These are phyloP conservation scores for Aphanomyces astaci DNA, from an alignment of 352 stramenopile species.

Conservation along the genomic window DNA sequence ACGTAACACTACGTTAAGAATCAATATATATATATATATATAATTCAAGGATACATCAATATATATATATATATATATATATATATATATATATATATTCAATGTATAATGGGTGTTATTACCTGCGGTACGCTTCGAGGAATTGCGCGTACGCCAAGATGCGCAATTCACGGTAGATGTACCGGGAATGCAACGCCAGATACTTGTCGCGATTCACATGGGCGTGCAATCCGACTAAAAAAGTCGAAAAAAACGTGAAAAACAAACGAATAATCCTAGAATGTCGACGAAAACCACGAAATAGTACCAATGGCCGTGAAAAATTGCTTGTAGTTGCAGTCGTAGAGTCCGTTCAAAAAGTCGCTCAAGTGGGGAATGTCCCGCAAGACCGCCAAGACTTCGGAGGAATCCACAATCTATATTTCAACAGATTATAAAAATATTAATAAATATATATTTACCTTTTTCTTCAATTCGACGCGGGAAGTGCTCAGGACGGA, in stretches of 20 bases:
- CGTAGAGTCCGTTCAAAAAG: conserved; percentile 93
- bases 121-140: conserved; percentile 91
- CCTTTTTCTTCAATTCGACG: conserved; percentile 95
- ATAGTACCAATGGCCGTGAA: conserved; percentile 79
- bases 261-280: too few relatives aligned
- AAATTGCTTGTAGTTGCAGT: conserved; percentile 97
- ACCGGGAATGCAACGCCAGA: conserved; percentile 86
- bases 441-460: conserved; percentile 23
- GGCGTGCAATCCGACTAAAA: conserved; percentile 57
- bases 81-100: too few relatives aligned
- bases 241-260: background rate
- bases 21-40: too few relatives aligned
- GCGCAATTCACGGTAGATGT: conserved; percentile 95
- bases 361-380: conserved; percentile 75
- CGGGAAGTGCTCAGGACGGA: conserved; percentile 91
- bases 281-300: too few relatives aligned
- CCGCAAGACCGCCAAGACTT: conserved; percentile 87
- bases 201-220: conserved; percentile 90
- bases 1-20: conserved; percentile 93
- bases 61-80: too few relatives aligned
- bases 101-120: background rate
- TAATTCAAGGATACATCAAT: too few relatives aligned
- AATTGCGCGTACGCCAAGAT: conserved; percentile 98
- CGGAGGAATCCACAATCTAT: conserved; percentile 92
- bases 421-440: background rate